phyloP scores from a whole-genome alignment of 257 asterid species.

The Nicotiana sylvestris region DNA sequence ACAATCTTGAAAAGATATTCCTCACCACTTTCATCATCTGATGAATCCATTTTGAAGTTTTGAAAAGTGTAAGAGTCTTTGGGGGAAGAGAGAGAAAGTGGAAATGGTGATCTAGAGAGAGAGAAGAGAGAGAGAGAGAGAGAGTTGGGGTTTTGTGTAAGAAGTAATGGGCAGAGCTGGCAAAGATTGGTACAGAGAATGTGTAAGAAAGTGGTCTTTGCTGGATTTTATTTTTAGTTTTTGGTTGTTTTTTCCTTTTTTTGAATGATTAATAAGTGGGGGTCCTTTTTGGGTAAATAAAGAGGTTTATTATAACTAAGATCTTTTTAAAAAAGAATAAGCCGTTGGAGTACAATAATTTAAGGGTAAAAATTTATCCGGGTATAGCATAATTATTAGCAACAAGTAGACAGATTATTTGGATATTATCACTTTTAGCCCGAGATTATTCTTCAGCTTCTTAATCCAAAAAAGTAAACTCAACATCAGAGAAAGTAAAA shows the following conservation, averaged over 20 bases:
- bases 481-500: too few species aligned
- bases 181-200: conserved; percentile 4
- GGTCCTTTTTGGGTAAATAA: background rate
- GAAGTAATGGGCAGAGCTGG: conserved; percentile 13
- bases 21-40: conserved; percentile 63
- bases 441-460: too few species aligned
- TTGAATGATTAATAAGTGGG: background rate
- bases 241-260: background rate
- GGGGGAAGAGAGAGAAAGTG: too few species aligned
- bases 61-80: too few species aligned
- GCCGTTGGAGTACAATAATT: too few species aligned
- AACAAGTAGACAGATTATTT: too few species aligned
- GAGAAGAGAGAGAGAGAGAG: background rate
- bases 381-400: too few species aligned
- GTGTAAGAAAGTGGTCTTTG: background rate
- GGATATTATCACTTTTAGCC: too few species aligned
- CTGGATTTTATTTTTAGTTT: background rate
- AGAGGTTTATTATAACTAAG: background rate
- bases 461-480: too few species aligned
- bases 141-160: background rate
- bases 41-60: conserved; percentile 30
- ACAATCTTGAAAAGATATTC: conserved; percentile 68
- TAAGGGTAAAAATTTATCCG: too few species aligned
- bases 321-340: background rate
- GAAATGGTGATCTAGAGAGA: too few species aligned